These are phyloP conservation scores for Globisporangium mamillatum DNA, from an alignment of 352 stramenopile genomes.

Conservation along the genomic window DNA sequence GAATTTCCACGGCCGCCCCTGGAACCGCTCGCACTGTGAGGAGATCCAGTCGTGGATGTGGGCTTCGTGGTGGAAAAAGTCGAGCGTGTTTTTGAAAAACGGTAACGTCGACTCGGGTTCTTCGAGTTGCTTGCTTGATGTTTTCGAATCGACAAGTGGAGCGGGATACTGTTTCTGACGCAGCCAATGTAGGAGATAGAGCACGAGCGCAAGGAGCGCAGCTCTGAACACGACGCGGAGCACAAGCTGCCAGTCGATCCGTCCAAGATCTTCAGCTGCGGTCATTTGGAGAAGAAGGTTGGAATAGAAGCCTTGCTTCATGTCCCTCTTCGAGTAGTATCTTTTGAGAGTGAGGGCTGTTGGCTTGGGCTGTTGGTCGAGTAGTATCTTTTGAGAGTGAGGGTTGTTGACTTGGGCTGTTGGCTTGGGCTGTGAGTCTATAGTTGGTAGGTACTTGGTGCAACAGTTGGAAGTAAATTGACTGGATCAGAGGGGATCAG, in stretches of 20 bases:
- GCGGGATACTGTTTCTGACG: not conserved
- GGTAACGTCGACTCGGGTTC: slow-evolving; percentile 4
- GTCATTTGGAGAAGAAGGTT: not conserved
- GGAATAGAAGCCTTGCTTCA: not conserved
- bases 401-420: not conserved
- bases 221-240: not conserved
- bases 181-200: not conserved
- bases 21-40: not conserved
- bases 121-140: not conserved
- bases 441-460: not conserved
- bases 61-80: not conserved
- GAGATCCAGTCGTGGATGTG: slow-evolving; percentile 6
- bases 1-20: not conserved
- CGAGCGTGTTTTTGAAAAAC: slow-evolving; percentile 9
- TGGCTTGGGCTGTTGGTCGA: not conserved
- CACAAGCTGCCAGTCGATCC: not conserved
- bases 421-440: not conserved
- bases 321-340: not conserved
- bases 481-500: not conserved
- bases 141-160: not conserved
- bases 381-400: not conserved
- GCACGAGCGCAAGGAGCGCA: not conserved
- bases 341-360: not conserved
- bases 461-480: not conserved
- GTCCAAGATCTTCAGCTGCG: not conserved